phyloP scores from a whole-genome alignment of 441 rosid genomes.

The Erysimum cheiri region DNA sequence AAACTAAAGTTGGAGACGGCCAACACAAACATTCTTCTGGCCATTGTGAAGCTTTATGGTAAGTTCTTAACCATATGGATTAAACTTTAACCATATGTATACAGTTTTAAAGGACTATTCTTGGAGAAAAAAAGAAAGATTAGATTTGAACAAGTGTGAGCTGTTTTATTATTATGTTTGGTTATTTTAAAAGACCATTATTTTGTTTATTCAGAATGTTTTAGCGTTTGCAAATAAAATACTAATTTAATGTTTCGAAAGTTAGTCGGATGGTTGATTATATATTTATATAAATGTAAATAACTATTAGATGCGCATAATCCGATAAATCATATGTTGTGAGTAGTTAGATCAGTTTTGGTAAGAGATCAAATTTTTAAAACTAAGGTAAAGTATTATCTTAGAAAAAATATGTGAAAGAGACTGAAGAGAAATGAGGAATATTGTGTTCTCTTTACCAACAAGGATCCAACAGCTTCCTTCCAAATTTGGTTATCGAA shows the following conservation, averaged over 20 bases:
- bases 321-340: neutral
- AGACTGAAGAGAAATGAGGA: constrained; percentile 1
- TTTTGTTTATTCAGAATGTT: no score
- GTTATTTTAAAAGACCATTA: no score
- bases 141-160: neutral
- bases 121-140: neutral
- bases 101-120: neutral
- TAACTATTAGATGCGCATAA: no score
- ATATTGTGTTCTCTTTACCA: constrained; percentile 20
- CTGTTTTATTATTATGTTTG: neutral
- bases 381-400: neutral
- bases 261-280: no score
- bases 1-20: constrained; percentile 26
- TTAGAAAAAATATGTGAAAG: constrained; percentile 2
- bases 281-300: no score
- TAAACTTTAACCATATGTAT: neutral
- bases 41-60: constrained; percentile 28
- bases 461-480: no score
- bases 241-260: no score
- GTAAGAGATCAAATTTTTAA: neutral
- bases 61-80: constrained; percentile 9
- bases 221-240: no score
- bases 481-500: no score
- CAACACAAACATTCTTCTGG: neutral
- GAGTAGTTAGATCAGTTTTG: neutral